Evolutionary conservation across 208 protist genomes (phyloP).

Genomic region (Phytomonas francai): DNA sequence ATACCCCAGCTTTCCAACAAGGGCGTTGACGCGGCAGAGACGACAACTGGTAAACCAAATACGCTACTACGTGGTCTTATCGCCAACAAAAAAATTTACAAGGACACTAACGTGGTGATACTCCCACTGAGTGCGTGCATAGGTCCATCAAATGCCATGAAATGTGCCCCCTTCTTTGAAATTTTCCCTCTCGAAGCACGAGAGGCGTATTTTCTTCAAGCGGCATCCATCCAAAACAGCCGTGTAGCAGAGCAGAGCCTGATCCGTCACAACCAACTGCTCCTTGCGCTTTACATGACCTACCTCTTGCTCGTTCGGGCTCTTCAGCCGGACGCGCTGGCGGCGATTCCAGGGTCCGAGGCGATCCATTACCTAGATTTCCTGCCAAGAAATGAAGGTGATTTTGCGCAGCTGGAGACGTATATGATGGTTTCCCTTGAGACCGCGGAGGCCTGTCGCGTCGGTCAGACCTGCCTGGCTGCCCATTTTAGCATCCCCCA

Average conservation of each 20-base stretch:
- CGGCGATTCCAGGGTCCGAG: slow-evolving; percentile 19
- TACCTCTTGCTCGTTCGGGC: slow-evolving; percentile 52
- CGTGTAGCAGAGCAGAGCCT: slow-evolving; percentile 53
- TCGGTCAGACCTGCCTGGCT: slow-evolving; percentile 32
- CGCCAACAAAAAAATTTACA: slow-evolving; percentile 61
- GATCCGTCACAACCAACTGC: slow-evolving; percentile 70
- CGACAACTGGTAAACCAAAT: not conserved
- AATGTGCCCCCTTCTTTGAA: slow-evolving; percentile 29
- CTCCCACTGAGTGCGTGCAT: slow-evolving; percentile 56
- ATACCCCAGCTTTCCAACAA: not conserved
- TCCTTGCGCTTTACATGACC: slow-evolving; percentile 73
- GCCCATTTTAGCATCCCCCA: slow-evolving; percentile 45
- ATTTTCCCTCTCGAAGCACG: slow-evolving; percentile 30
- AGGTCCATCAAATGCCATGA: slow-evolving; percentile 38
- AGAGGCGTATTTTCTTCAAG: slow-evolving; percentile 23
- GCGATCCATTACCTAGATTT: slow-evolving; percentile 62
- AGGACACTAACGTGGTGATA: slow-evolving; percentile 72
- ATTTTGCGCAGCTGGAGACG: slow-evolving; percentile 60
- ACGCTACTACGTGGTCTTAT: slow-evolving; percentile 54
- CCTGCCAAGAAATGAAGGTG: slow-evolving; percentile 64
- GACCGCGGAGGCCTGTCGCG: slow-evolving; percentile 37
- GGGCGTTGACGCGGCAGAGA: no score
- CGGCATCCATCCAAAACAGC: slow-evolving; percentile 41
- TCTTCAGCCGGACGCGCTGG: slow-evolving; percentile 18
- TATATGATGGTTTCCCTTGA: slow-evolving; percentile 60